Percentiles rank a stretch among this genome's conserved stretches.
phyloP scores from a whole-genome alignment of 1,139 yeast species.

The Yamadazyma friedrichii region DNA sequence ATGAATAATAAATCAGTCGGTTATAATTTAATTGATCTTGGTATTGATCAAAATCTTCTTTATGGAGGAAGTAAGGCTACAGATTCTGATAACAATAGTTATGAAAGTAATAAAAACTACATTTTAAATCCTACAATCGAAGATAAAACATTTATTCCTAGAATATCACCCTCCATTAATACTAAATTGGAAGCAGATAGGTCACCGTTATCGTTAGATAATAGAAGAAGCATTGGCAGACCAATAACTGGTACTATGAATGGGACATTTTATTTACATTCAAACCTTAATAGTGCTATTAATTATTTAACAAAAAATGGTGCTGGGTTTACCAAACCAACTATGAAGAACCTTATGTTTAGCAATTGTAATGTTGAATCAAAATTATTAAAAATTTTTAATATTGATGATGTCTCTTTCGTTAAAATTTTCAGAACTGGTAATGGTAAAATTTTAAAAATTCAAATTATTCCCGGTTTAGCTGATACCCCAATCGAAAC shows the following conservation, averaged over 20 bases:
- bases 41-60: too few species aligned
- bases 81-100: too few species aligned
- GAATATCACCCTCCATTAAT: too few species aligned
- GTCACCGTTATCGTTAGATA: too few species aligned
- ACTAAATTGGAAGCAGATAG: too few species aligned
- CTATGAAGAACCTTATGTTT: constrained; percentile 2
- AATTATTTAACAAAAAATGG: background rate
- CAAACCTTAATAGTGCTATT: background rate
- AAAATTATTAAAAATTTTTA: constrained; percentile 2
- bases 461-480: constrained; percentile 9
- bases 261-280: constrained; percentile 4
- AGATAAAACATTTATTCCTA: too few species aligned
- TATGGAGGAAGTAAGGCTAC: too few species aligned
- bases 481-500: constrained; percentile 20
- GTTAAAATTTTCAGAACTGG: constrained; percentile 2
- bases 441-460: constrained; percentile 6
- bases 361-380: constrained; percentile 3
- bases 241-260: constrained; percentile 3
- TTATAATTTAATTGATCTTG: too few species aligned
- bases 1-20: too few species aligned
- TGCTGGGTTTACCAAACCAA: background rate
- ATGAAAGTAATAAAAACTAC: too few species aligned
- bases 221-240: constrained; percentile 1
- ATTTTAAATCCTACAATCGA: too few species aligned
- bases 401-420: background rate